A percentile compares a stretch with the other conserved stretches of the same genome.
phyloP scores from a whole-genome alignment of 495 filamentous ascomycete species.

The Penicillium ochrochloron region DNA sequence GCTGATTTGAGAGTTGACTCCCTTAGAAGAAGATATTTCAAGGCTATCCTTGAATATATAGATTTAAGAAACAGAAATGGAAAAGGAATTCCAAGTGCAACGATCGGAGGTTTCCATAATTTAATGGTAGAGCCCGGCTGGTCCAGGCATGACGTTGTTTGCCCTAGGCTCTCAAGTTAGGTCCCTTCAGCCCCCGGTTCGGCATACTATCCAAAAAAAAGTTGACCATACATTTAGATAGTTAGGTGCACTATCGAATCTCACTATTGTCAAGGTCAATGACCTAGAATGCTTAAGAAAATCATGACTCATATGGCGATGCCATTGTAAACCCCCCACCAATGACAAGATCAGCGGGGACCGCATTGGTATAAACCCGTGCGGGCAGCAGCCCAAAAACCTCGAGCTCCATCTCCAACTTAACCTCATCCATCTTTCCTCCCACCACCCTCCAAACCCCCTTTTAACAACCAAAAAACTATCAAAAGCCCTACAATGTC shows the following conservation, averaged over 20 bases:
- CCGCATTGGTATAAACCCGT: conserved; percentile 3
- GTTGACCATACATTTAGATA: too few species aligned
- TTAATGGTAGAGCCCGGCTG: not conserved
- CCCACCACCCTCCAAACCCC: not conserved
- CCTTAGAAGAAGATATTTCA: too few species aligned
- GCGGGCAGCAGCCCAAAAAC: conserved; percentile 4
- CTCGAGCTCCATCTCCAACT: not conserved
- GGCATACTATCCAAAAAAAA: not conserved
- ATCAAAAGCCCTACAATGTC: conserved; percentile 31
- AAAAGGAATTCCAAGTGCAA: too few species aligned
- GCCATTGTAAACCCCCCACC: not conserved
- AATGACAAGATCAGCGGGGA: conserved; percentile 17
- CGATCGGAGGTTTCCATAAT: too few species aligned
- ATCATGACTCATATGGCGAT: not conserved
- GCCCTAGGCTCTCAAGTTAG: too few species aligned
- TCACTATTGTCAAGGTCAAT: not conserved
- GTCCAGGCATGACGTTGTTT: not conserved
- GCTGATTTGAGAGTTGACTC: too few species aligned
- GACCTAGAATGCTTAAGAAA: not conserved
- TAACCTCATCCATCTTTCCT: not conserved
- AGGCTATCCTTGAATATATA: too few species aligned
- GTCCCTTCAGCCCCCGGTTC: not conserved
- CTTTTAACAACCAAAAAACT: conserved; percentile 14
- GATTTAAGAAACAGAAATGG: too few species aligned
- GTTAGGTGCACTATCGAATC: too few species aligned